Evolutionary conservation across 805 yeast species (phyloP).

Genomic region (Pichia exigua): DNA sequence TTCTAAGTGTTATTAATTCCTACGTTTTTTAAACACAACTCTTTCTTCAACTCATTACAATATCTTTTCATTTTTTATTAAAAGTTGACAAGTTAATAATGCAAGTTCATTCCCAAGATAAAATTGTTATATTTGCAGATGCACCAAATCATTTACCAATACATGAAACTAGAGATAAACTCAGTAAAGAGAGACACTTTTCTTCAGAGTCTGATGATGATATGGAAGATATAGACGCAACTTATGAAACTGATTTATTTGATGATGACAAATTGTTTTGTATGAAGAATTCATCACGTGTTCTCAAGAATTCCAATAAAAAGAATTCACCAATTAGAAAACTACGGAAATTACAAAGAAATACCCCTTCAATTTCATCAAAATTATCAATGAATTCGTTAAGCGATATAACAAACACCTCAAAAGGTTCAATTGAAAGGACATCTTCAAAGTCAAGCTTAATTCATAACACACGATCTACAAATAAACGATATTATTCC

Average conservation of each 20-base stretch:
- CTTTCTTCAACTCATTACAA: no score
- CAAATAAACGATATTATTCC: not conserved
- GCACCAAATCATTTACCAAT: not conserved
- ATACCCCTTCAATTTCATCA: not conserved
- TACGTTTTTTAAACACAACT: no score
- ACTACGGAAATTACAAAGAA: not conserved
- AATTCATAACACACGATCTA: not conserved
- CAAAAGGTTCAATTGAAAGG: not conserved
- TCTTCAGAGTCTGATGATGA: conserved; percentile 1
- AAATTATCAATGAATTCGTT: not conserved
- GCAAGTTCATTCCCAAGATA: not conserved
- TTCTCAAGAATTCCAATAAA: not conserved
- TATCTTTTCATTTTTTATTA: no score
- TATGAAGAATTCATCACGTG: not conserved
- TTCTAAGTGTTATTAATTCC: no score
- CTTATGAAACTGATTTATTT: conserved; percentile 2
- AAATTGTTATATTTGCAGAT: not conserved
- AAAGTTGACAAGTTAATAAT: no score
- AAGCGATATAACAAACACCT: not conserved
- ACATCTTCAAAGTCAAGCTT: not conserved
- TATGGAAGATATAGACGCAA: not conserved
- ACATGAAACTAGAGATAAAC: not conserved
- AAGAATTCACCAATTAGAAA: not conserved
- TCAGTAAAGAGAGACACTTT: not conserved
- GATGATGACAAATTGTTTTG: conserved; percentile 2